Evolutionary conservation across 306 rosid genomes (phyloP).

Genomic region (Prinsepia uniflora): DNA sequence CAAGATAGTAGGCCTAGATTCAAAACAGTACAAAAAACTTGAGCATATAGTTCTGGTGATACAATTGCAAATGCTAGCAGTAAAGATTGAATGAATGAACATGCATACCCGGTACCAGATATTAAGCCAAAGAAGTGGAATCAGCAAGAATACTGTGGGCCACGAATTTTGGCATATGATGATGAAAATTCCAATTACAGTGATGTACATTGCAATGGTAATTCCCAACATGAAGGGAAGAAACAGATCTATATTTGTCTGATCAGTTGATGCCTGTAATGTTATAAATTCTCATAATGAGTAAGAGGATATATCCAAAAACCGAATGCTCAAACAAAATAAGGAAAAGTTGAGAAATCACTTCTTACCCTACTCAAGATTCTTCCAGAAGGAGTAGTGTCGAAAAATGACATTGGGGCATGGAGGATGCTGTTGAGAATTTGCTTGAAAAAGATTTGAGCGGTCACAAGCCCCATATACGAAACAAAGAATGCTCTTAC

Average conservation of each 20-base stretch:
- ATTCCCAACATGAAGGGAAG: slow-evolving; percentile 62
- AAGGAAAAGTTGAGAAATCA: neutral
- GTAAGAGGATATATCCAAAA: neutral
- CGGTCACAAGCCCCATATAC: slow-evolving; percentile 67
- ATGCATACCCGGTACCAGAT: slow-evolving; percentile 89
- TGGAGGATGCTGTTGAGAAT: slow-evolving; percentile 76
- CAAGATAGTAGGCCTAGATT: slow-evolving; percentile 69
- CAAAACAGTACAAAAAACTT: neutral
- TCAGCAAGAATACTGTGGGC: slow-evolving; percentile 85
- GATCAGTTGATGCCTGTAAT: slow-evolving; percentile 88
- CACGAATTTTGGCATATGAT: slow-evolving; percentile 77
- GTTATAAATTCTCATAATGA: neutral
- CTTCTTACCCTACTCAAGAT: slow-evolving; percentile 75
- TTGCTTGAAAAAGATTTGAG: slow-evolving; percentile 65
- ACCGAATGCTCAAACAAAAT: neutral
- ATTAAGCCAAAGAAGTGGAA: slow-evolving; percentile 87
- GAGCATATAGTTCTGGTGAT: neutral
- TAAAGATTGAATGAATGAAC: neutral
- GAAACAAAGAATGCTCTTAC: slow-evolving; percentile 45
- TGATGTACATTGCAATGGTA: slow-evolving; percentile 61
- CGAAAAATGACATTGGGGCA: slow-evolving; percentile 98
- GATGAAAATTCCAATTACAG: slow-evolving; percentile 62
- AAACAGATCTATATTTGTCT: slow-evolving; percentile 68
- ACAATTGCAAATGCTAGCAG: neutral
- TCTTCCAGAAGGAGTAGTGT: slow-evolving; percentile 97